Conservation (phyloP, 495 filamentous ascomycete species). For the Talaromyces thailandensis region DNA sequence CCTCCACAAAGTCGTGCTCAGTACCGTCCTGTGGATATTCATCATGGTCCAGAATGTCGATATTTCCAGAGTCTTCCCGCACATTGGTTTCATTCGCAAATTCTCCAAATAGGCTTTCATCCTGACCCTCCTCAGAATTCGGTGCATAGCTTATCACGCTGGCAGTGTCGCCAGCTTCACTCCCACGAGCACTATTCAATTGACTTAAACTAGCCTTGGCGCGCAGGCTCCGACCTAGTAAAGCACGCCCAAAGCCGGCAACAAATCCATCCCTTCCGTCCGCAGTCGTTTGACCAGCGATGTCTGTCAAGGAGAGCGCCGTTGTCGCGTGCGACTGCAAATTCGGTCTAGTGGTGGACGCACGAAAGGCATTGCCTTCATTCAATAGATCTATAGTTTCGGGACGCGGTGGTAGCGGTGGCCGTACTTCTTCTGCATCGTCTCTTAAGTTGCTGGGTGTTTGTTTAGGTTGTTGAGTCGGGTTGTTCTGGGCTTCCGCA, state of each 20-base stretch:
- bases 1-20: slow-evolving; percentile 56
- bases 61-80: slow-evolving; percentile 21
- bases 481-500: not conserved
- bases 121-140: slow-evolving; percentile 61
- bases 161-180: slow-evolving; percentile 67
- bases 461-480: not conserved
- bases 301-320: slow-evolving; percentile 68
- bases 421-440: slow-evolving; percentile 35
- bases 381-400: slow-evolving; percentile 32
- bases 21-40: slow-evolving; percentile 46
- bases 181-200: slow-evolving; percentile 37
- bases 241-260: not conserved
- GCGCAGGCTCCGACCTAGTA: slow-evolving; percentile 16
- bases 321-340: slow-evolving; percentile 74
- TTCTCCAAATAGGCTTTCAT: slow-evolving; percentile 78
- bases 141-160: slow-evolving; percentile 79
- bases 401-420: slow-evolving; percentile 64
- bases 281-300: slow-evolving; percentile 57
- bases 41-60: slow-evolving; percentile 40
- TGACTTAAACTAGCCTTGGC: slow-evolving; percentile 37
- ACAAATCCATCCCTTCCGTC: not conserved
- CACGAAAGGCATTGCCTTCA: slow-evolving; percentile 24
- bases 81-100: slow-evolving; percentile 27
- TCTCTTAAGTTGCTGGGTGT: slow-evolving; percentile 14
- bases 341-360: slow-evolving; percentile 20